Evolutionary conservation across 768 basidiomycete genomes (phyloP), one percentile per base, ranked within the genome.

Genomic region (Rhodotorula taiwanensis): DNA sequence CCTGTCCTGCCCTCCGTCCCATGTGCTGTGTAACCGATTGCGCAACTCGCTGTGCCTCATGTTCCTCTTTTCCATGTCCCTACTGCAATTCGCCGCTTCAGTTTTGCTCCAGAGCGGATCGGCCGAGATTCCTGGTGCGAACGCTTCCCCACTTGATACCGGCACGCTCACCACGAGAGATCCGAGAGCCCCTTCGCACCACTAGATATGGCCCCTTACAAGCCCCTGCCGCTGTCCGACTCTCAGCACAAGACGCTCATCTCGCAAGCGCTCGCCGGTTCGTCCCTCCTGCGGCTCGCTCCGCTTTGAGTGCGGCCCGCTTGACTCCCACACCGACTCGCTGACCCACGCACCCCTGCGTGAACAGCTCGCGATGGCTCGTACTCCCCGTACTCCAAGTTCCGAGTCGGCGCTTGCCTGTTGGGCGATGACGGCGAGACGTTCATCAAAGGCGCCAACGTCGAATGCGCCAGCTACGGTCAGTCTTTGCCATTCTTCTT

Each of bases 381-480:
- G 0, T 93, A 95, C 75, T 82, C 79, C 39, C 89, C 84, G 0
- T 98, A 95, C 77, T 92, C 90, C 33, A 86, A 89, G 34, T 95
- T 99, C 74, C 84, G 86, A 13, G 94, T 97, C 21, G 94, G 94
- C 0, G 93, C 92, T 0, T 88, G 91, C 2, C 76, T 97, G 16
- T 76, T 97, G 23, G 78, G 84, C 4, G 73, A 81, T 0, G 36
- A 39, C 16, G 82, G 86, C 45, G 89, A 88, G 0, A 75, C 78
- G 14, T 82, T 94, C 27, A 83, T 94, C 62, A 85, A 82, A 64
- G 92, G 94, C 9, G 86, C 87, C 34, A 97, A 95, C 74, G 81
- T 98, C 64, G 95, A 99, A 78, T 97, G 95, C 71, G 91, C 90
- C 0, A 86, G 87, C 0, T 89, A 89, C 71, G 91, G 93, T 92